phyloP scores from a whole-genome alignment of 805 yeast species.

The Yarrowia hollandica region DNA sequence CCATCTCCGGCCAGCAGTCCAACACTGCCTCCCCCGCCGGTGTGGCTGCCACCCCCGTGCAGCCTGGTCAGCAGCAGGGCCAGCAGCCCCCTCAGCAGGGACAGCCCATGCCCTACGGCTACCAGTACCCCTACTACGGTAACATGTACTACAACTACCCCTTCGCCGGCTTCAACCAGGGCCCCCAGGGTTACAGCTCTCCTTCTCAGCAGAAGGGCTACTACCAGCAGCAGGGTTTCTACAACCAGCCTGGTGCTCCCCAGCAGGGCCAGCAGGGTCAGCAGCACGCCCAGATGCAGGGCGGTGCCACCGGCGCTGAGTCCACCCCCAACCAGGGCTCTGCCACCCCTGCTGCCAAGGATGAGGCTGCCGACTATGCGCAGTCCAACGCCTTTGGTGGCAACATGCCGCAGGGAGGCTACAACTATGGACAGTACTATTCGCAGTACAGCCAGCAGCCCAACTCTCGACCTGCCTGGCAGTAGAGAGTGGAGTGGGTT shows the following conservation, averaged over 20 bases:
- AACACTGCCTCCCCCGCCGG: slow-evolving; percentile 30
- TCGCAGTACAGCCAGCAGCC: slow-evolving; percentile 29
- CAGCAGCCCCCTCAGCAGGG: slow-evolving; percentile 28
- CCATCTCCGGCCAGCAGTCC: slow-evolving; percentile 23
- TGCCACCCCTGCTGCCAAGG: slow-evolving; percentile 16
- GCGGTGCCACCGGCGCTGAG: not conserved
- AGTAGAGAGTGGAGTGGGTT: too few species aligned
- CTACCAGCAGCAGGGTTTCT: slow-evolving; percentile 30
- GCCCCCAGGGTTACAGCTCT: slow-evolving; percentile 25
- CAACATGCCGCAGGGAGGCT: slow-evolving; percentile 28
- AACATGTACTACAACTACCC: slow-evolving; percentile 29
- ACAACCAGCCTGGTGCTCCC: slow-evolving; percentile 20
- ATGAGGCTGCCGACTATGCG: slow-evolving; percentile 2
- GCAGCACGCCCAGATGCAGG: slow-evolving; percentile 6
- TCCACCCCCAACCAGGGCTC: not conserved
- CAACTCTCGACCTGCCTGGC: slow-evolving; percentile 26
- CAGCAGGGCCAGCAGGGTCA: slow-evolving; percentile 19
- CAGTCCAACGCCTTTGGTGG: slow-evolving; percentile 16
- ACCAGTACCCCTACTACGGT: slow-evolving; percentile 29
- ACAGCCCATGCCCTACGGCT: slow-evolving; percentile 24
- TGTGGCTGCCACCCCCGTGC: slow-evolving; percentile 26
- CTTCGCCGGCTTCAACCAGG: slow-evolving; percentile 25
- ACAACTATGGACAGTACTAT: slow-evolving; percentile 29
- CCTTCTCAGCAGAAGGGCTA: slow-evolving; percentile 26
- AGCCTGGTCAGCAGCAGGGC: slow-evolving; percentile 15